Evolutionary conservation across 2,329 filamentous ascomycete genomes (phyloP), one percentile per base, ranked within the genome.

Genomic region (Aureobasidium sp.): DNA sequence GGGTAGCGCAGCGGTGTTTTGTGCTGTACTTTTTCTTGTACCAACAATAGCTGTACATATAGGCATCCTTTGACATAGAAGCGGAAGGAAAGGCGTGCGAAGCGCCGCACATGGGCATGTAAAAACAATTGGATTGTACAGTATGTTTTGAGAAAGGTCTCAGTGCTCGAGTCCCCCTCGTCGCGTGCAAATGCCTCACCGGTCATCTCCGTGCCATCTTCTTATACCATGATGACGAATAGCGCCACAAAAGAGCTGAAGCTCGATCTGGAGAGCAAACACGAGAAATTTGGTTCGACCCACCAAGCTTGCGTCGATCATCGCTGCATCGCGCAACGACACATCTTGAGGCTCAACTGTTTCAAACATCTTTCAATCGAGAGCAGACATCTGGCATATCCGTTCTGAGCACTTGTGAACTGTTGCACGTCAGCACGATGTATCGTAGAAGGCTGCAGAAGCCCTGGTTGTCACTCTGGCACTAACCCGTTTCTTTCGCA

Each of bases 11-110:
- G 51, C 51, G 37, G 15, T 49, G 11, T 34, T 31, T 31, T 48
- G 45, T 31, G 34, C 15, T 42, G 29, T 41, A 12, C 17, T 17
- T 20, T 49, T 34, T 49, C 47, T 27, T 49, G 47, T 49, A 49
- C 34, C 29, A 49, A 34, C 47, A 49, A 55, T 42, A 41, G 37
- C 15, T 60, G 57, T 60, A 60, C 57, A 49, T 51, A 60, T 49
- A 60, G 44, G 27, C 44, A 41, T 60, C 22, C 48, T 31, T 22
- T n/a, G 47, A n/a, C 41, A 57, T 57, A 57, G 29, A 49, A 29
- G 11, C n/a, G 29, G 47, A 34, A 34, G 17, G 15, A 5, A n/a
- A 34, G 29, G 41, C 47, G 17, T 34, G 47, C 47, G n/a, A 49
- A 49, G 47, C 29, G 47, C 17, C 12, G 41, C 41, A 44, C 29